Percentiles rank a stretch among this genome's conserved stretches.
Evolutionary conservation across 1,284 basidiomycete species (phyloP).

Genomic region (Termitomyces sp.): DNA sequence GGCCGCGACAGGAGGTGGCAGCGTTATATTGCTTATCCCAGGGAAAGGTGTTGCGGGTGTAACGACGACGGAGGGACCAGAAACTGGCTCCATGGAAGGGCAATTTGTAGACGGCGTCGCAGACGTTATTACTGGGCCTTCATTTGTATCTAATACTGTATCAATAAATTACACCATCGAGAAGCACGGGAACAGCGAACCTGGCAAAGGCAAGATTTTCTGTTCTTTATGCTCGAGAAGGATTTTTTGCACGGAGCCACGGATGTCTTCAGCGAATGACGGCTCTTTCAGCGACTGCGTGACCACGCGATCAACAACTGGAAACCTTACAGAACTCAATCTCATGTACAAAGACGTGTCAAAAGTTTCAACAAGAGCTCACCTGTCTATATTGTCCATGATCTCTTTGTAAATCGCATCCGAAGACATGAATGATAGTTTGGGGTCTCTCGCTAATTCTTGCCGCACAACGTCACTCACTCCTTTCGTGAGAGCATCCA

Average conservation of each 20-base stretch:
- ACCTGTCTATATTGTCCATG: conserved; percentile 70
- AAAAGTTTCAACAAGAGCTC: conserved; percentile 10
- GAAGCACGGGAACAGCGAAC: conserved; percentile 14
- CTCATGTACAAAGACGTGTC: neutral
- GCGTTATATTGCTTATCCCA: conserved; percentile 1
- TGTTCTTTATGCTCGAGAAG: conserved; percentile 32
- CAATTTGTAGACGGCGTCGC: conserved; percentile 15
- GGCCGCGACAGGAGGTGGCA: conserved; percentile 14
- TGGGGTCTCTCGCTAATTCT: conserved; percentile 48
- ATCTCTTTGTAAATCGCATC: conserved; percentile 55
- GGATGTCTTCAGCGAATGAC: conserved; percentile 42
- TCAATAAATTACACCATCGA: conserved; percentile 12
- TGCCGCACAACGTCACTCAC: conserved; percentile 58
- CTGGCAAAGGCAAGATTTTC: conserved; percentile 14
- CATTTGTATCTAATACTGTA: conserved; percentile 15
- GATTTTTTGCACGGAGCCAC: conserved; percentile 36
- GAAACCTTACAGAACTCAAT: conserved; percentile 35
- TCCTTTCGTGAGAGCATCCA: conserved; percentile 45
- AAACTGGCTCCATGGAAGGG: conserved; percentile 13
- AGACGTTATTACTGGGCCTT: conserved; percentile 12
- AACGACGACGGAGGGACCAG: conserved; percentile 9
- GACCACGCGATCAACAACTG: conserved; percentile 59
- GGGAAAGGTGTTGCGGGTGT: conserved; percentile 11
- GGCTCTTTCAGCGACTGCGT: conserved; percentile 46
- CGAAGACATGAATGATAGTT: conserved; percentile 47